Evolutionary conservation across 1,139 yeast genomes (phyloP), one percentile per base, ranked within the genome.

Genomic region (Candida neerlandica): DNA sequence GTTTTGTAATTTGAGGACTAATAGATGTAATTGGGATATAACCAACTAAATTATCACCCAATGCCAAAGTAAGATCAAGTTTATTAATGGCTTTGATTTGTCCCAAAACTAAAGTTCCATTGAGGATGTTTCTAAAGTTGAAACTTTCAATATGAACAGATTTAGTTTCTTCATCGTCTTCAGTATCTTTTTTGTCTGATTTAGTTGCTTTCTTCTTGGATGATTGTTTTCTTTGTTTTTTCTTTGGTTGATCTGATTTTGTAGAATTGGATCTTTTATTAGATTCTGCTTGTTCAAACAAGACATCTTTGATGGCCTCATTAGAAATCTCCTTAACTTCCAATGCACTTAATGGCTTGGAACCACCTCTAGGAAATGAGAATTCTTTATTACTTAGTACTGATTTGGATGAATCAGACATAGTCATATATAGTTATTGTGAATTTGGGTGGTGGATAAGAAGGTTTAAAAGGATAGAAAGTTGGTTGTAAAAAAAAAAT

Each of bases 341-440:
- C 57, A 94, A 72, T 4, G 99, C 92, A 2, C 96, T 83, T 65
- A 92, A 78, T 15, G 85, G 89, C 21, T 92, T 81, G 10, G 88
- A 82, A 49, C 97, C 97, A 60, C 99, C 99, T 82, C 99, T 86
- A 45, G 99, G 99, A 64, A 94, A 94, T 16, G 96, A 82, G 47
- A 84, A 80, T 56, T 88, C 95, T 55, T 76, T 80, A 53, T 73
- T 73, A 51, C 70, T 71, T 50, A 74, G 45, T 45, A 50, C 52
- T 37, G 60, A 56, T 38, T 54, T 55, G 12, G 57, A 47, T 35
- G 62, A 43, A 48, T 58, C 63, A 50, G 58, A 51, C 62, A 59
- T 59, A 15, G 32, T 51, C 9, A 4, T 18, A n/a, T 29, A 23
- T 29, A 21, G 27, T 32, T 27, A 15, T 26, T n/a, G 37, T 46